phyloP scores from a whole-genome alignment of 257 asterid species.

The Capsicum chinense region DNA sequence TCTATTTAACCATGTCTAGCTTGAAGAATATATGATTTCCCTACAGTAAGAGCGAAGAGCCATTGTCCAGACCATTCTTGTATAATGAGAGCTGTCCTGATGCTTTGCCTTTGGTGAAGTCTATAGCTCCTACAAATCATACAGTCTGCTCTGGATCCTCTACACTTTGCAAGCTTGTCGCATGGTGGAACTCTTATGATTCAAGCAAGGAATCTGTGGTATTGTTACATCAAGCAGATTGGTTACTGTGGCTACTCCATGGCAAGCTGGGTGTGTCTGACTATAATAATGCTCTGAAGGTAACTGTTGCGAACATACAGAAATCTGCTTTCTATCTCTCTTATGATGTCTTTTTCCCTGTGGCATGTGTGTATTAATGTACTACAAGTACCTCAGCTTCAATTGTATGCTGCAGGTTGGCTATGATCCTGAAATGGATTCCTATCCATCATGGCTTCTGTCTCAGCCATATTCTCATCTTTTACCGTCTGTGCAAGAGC shows the following conservation, averaged over 20 bases:
- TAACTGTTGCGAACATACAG: constrained; percentile 20
- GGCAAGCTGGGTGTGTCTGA: constrained; percentile 90
- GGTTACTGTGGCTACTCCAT: constrained; percentile 92
- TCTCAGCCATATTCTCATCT: constrained; percentile 68
- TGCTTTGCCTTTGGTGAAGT: constrained; percentile 73
- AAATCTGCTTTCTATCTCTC: neutral
- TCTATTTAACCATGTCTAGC: neutral
- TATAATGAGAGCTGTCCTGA: constrained; percentile 79
- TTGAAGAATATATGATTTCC: constrained; percentile 16
- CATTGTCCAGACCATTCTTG: constrained; percentile 71
- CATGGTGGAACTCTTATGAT: constrained; percentile 78
- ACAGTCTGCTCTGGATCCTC: constrained; percentile 92
- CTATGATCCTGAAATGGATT: constrained; percentile 83
- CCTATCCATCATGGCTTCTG: constrained; percentile 79
- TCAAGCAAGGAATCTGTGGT: constrained; percentile 58
- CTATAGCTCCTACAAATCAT: constrained; percentile 81
- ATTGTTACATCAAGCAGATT: constrained; percentile 88
- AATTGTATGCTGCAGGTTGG: constrained; percentile 61
- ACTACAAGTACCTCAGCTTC: neutral
- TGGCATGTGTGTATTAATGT: neutral
- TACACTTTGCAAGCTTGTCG: constrained; percentile 82
- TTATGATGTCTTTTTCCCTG: neutral
- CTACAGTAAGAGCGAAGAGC: constrained; percentile 70
- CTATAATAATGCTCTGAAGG: constrained; percentile 91
- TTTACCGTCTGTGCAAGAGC: constrained; percentile 76